Conservation (phyloP, 257 asterid genomes). For the Solanum clarkiae region DNA sequence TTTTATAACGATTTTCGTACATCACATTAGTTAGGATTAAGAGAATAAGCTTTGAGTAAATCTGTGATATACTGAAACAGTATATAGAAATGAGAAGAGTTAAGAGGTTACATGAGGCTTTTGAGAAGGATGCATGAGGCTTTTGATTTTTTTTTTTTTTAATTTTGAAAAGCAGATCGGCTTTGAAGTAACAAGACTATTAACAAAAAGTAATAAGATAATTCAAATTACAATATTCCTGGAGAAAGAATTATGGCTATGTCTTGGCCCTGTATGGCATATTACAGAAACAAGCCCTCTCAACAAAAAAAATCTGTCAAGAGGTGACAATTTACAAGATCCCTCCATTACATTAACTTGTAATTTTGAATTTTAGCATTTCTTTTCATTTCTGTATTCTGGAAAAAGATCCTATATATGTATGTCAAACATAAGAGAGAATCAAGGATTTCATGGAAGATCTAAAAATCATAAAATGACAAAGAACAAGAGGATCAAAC, state of each 20-base stretch:
- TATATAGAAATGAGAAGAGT: background rate
- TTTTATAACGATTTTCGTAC: background rate
- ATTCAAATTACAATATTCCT: background rate
- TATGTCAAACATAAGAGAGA: background rate
- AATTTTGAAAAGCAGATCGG: too few species aligned
- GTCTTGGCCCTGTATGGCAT: background rate
- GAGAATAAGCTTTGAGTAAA: background rate
- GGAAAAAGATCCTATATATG: background rate
- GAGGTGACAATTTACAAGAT: background rate
- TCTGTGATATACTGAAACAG: background rate
- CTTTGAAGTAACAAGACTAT: background rate
- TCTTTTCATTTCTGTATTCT: background rate
- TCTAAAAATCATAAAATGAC: background rate
- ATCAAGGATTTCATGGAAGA: background rate
- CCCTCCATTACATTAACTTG: background rate
- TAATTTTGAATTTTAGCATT: background rate
- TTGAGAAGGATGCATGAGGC: background rate
- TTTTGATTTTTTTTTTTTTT: background rate
- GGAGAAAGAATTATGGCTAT: background rate
- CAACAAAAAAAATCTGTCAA: background rate
- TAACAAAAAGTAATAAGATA: too few species aligned
- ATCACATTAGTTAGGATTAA: background rate
- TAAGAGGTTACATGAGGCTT: background rate
- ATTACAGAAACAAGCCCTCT: background rate
- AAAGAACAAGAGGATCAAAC: background rate